These are phyloP conservation scores for Globisporangium polare DNA, from an alignment of 352 stramenopile genomes.

Conservation along the genomic window DNA sequence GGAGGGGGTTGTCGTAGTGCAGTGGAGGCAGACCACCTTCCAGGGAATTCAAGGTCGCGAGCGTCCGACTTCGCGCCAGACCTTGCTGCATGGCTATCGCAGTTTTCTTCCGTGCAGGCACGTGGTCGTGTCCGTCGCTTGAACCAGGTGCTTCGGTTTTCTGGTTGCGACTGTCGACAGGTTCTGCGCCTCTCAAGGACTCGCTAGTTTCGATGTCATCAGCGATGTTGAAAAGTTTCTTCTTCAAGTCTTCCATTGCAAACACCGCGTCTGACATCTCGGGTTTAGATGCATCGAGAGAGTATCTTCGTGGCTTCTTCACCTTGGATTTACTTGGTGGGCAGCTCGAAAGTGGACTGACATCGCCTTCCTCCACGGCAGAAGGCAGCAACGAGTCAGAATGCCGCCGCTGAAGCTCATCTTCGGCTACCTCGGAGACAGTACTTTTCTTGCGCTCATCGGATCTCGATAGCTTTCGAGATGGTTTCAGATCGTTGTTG, in stretches of 20 bases:
- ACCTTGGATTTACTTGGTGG: not conserved
- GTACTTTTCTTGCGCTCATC: not conserved
- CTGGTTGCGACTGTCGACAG: not conserved
- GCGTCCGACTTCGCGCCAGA: not conserved
- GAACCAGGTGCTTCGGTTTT: not conserved
- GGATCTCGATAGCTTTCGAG: not conserved
- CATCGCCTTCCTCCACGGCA: not conserved
- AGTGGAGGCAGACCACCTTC: slow-evolving; percentile 4
- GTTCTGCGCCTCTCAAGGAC: not conserved
- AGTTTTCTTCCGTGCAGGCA: slow-evolving; percentile 2
- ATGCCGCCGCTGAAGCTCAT: slow-evolving; percentile 9
- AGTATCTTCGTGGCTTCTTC: slow-evolving; percentile 3
- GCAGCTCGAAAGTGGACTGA: not conserved
- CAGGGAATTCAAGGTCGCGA: not conserved
- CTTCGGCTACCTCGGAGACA: not conserved
- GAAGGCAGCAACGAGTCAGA: slow-evolving; percentile 4
- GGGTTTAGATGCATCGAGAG: not conserved
- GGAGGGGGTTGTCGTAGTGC: slow-evolving; percentile 8
- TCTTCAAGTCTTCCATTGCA: slow-evolving; percentile 10
- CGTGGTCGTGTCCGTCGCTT: not conserved
- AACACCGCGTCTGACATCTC: not conserved
- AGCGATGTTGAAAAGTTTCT: not conserved
- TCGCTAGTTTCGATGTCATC: not conserved
- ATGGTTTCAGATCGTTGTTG: not conserved
- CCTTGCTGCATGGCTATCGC: not conserved